A percentile compares a stretch with the other conserved stretches of the same genome.
Conservation (phyloP, 2,329 filamentous ascomycete genomes). For the Microdochium paspali region DNA sequence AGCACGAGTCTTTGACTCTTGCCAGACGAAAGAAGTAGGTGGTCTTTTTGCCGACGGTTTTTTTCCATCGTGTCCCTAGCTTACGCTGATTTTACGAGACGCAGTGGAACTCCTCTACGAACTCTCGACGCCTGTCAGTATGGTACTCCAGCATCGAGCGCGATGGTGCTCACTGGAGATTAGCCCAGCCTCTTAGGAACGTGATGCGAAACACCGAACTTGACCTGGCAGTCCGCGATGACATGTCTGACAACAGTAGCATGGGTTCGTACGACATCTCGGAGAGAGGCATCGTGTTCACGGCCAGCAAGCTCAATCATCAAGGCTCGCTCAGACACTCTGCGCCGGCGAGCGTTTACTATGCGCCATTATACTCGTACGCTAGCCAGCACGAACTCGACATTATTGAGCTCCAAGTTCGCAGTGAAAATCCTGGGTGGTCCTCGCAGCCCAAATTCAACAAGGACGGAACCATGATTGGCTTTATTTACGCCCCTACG, state of each 20-base stretch:
- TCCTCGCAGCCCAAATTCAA: conserved; percentile 22
- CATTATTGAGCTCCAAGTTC: conserved; percentile 12
- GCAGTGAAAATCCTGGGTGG: conserved; percentile 1
- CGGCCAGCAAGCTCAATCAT: conserved; percentile 11
- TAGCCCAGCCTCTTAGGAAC: conserved; percentile 21
- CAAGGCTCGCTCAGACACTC: conserved; percentile 5
- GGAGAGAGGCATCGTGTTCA: conserved; percentile 23
- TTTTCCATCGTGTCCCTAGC: not conserved
- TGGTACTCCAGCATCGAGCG: conserved; percentile 26
- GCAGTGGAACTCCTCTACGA: conserved; percentile 22
- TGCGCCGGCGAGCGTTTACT: conserved; percentile 18
- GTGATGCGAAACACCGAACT: conserved; percentile 19
- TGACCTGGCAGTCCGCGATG: conserved; percentile 15
- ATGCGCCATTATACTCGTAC: conserved; percentile 23
- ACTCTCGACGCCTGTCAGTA: conserved; percentile 20
- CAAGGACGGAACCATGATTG: conserved; percentile 24
- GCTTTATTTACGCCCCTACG: conserved; percentile 20
- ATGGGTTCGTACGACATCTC: conserved; percentile 20
- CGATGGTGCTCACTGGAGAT: conserved; percentile 17
- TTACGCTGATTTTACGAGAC: not conserved
- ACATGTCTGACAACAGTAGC: conserved; percentile 3
- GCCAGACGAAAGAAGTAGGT: conserved; percentile 22
- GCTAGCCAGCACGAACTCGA: conserved; percentile 11
- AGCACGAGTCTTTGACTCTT: conserved; percentile 23
- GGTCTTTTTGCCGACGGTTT: not conserved